Evolutionary conservation across 2,329 filamentous ascomycete species (phyloP).

Genomic region (Thelonectria rubi): DNA sequence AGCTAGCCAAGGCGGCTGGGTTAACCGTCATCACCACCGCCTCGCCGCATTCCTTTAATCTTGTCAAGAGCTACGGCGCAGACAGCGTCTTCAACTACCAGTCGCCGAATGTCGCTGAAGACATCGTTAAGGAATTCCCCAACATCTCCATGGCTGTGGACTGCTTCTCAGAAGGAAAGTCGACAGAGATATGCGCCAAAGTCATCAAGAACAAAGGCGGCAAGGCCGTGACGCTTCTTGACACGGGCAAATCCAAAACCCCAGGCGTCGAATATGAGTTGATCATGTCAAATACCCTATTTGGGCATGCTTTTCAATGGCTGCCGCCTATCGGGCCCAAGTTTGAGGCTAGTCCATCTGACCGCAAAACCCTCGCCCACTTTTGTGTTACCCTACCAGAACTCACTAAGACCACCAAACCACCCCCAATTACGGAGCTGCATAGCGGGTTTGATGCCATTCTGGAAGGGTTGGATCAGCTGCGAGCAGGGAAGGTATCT

Average conservation of each 20-base stretch:
- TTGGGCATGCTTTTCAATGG: slow-evolving; percentile 40
- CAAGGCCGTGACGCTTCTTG: slow-evolving; percentile 42
- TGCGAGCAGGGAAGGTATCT: slow-evolving; percentile 16
- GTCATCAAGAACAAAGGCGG: slow-evolving; percentile 40
- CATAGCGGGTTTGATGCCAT: slow-evolving; percentile 32
- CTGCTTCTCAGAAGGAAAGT: slow-evolving; percentile 45
- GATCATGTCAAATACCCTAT: slow-evolving; percentile 40
- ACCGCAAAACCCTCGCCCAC: slow-evolving; percentile 35
- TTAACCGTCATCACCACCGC: slow-evolving; percentile 56
- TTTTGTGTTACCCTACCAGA: slow-evolving; percentile 35
- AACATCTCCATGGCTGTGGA: slow-evolving; percentile 44
- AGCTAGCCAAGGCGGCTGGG: slow-evolving; percentile 54
- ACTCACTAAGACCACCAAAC: slow-evolving; percentile 27
- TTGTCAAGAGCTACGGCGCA: slow-evolving; percentile 55
- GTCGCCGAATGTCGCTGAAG: slow-evolving; percentile 23
- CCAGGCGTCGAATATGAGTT: slow-evolving; percentile 33
- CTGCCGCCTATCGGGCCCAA: slow-evolving; percentile 42
- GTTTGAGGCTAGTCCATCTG: slow-evolving; percentile 40
- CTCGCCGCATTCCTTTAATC: slow-evolving; percentile 53
- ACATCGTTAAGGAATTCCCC: slow-evolving; percentile 35
- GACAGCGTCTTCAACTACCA: slow-evolving; percentile 54
- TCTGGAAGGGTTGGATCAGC: slow-evolving; percentile 10
- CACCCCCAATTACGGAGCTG: slow-evolving; percentile 28
- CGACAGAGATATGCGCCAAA: slow-evolving; percentile 41
- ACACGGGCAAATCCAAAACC: slow-evolving; percentile 30